A percentile compares a stretch with the other conserved stretches of the same genome.
These are phyloP conservation scores for Thraustochytrium striatum DNA, from an alignment of 352 stramenopile species.

Conservation along the genomic window DNA sequence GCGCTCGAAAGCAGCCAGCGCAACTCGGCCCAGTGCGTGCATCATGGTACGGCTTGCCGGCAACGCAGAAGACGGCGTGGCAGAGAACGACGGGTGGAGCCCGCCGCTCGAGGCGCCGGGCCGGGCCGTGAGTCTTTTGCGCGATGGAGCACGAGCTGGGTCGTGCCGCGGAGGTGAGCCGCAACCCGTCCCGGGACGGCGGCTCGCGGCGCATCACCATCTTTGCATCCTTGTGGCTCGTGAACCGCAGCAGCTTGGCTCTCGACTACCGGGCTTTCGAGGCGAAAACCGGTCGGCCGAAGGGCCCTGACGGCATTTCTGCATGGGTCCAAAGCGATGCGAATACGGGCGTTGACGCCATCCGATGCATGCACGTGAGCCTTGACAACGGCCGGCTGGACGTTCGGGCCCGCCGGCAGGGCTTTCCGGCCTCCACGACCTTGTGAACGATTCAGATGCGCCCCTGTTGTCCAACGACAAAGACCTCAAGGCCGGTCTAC, in stretches of 20 bases:
- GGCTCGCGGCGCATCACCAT: slow-evolving; percentile 5
- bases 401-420: not conserved
- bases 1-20: too few relatives aligned
- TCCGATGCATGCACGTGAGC: not conserved
- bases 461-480: not conserved
- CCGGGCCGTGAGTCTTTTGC: too few relatives aligned
- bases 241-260: slow-evolving; percentile 19
- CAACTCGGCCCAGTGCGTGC: not conserved
- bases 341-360: too few relatives aligned
- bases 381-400: not conserved
- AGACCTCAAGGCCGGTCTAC: not conserved
- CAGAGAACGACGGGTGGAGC: not conserved
- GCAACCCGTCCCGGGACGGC: not conserved
- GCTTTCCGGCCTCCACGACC: not conserved
- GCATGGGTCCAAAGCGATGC: too few relatives aligned
- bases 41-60: not conserved
- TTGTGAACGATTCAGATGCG: not conserved
- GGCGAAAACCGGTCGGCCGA: too few relatives aligned
- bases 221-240: slow-evolving; percentile 14
- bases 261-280: too few relatives aligned
- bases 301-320: too few relatives aligned
- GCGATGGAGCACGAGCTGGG: too few relatives aligned
- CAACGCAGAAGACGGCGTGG: not conserved
- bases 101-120: not conserved
- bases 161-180: slow-evolving; percentile 9